Evolutionary conservation across 495 filamentous ascomycete species (phyloP), one percentile per base, ranked within the genome.

Genomic region (Penicillium paradoxum): DNA sequence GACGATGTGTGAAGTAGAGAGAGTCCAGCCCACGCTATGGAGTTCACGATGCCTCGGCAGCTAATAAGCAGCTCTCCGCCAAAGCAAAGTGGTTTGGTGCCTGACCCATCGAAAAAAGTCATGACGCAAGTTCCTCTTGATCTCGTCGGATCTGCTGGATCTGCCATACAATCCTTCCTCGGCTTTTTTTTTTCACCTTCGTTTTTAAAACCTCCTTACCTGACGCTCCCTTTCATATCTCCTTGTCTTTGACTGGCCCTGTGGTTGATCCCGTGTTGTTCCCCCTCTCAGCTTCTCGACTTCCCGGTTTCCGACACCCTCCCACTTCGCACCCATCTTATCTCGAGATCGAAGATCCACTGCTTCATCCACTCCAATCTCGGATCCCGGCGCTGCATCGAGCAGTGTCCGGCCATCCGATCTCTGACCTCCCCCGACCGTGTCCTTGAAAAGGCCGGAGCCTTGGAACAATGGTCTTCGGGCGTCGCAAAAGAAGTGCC

Each of bases 391-490:
- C 63, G 55, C 63, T 63, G 63, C 57, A 50, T 29, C 38, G 24
- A 36, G 57, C 63, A 66, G 63, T 66, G 60, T 62, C 49, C 63
- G 63, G 60, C 55, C 38, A 55, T 54, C 57, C 45, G 49, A 51
- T 53, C 25, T 19, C 13, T 40, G 34, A 52, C n/a, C n/a, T n/a
- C n/a, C n/a, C n/a, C n/a, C n/a, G n/a, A 27, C 43, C 11, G n/a
- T 15, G 29, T 14, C 14, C 8, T 4, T 25, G 6, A 22, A 33
- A 25, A 14, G 15, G 3, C 29, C 43, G 32, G 44, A 51, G 52
- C 21, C 40, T 29, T 22, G 45, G 32, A 63, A 55, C 55, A 64
- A 71, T 54, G 65, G 82, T 82, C 78, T 82, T 83, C 55, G 66
- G 71, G 50, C 75, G 74, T 61, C 64, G 65, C 58, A 80, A 76